phyloP scores from a whole-genome alignment of 768 basidiomycete species.

The Sistotremastrum niveocremeum region DNA sequence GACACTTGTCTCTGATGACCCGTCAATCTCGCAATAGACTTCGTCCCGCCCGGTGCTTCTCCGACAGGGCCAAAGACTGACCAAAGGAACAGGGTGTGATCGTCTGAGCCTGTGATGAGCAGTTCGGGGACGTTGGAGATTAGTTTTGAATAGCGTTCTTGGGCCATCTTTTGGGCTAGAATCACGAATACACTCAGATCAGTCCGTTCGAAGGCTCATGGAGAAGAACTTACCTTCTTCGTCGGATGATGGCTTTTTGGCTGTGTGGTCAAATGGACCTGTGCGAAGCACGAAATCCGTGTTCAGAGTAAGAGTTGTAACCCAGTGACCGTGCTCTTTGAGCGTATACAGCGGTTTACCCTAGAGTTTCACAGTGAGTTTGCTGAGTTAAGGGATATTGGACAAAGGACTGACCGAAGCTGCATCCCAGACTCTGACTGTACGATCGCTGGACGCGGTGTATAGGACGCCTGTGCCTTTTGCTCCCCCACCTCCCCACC shows the following conservation, averaged over 20 bases:
- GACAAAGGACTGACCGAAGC: conserved; percentile 35
- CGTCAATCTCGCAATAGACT: conserved; percentile 67
- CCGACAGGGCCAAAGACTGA: conserved; percentile 45
- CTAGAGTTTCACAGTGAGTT: conserved; percentile 23
- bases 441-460: conserved; percentile 89
- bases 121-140: conserved; percentile 57
- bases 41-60: conserved; percentile 31
- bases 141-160: conserved; percentile 63
- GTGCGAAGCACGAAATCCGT: conserved; percentile 93
- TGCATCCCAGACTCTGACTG: conserved; percentile 91
- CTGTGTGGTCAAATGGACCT: conserved; percentile 85
- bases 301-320: conserved; percentile 89
- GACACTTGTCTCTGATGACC: conserved; percentile 93
- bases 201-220: neutral
- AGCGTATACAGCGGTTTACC: conserved; percentile 74
- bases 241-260: conserved; percentile 64
- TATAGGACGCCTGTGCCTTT: conserved; percentile 63
- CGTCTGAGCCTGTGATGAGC: conserved; percentile 91
- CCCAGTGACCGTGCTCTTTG: conserved; percentile 98
- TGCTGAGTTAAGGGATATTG: neutral
- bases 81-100: conserved; percentile 97
- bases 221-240: conserved; percentile 51
- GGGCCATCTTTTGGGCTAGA: conserved; percentile 64
- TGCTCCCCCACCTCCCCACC: conserved; percentile 85
- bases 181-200: conserved; percentile 1